These are phyloP conservation scores for Rhizomucor pusillus DNA, from an alignment of 371 early-diverging fungal species.

Conservation along the genomic window DNA sequence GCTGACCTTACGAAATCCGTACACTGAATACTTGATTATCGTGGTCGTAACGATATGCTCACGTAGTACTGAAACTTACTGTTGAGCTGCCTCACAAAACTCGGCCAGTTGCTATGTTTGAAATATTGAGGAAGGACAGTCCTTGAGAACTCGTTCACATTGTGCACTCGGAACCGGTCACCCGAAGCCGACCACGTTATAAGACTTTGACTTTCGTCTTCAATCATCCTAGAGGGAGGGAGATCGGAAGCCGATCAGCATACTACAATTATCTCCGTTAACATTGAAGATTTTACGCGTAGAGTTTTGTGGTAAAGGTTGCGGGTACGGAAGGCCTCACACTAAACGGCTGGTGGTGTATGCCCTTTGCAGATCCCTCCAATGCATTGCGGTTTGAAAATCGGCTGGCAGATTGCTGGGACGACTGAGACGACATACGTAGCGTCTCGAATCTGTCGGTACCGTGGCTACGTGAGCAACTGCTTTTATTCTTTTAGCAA, in stretches of 20 bases:
- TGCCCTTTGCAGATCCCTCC: background rate
- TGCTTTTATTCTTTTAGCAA: no score
- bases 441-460: no score
- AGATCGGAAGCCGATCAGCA: no score
- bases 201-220: background rate
- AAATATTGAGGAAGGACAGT: constrained; percentile 2
- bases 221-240: background rate
- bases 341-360: background rate
- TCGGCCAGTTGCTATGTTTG: constrained; percentile 5
- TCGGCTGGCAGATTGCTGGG: no score
- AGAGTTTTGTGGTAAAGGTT: background rate
- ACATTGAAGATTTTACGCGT: no score
- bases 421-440: no score
- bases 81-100: constrained; percentile 6
- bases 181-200: constrained; percentile 4
- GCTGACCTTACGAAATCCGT: constrained; percentile 3
- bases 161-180: background rate
- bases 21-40: constrained; percentile 4
- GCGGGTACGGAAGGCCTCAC: background rate
- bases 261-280: no score
- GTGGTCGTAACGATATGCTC: background rate
- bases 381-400: no score
- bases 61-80: background rate
- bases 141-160: constrained; percentile 5
- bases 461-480: no score